Percentiles rank a stretch among this genome's conserved stretches.
These are phyloP conservation scores for Chaetomium fimeti DNA, from an alignment of 495 filamentous ascomycete genomes.

Conservation along the genomic window DNA sequence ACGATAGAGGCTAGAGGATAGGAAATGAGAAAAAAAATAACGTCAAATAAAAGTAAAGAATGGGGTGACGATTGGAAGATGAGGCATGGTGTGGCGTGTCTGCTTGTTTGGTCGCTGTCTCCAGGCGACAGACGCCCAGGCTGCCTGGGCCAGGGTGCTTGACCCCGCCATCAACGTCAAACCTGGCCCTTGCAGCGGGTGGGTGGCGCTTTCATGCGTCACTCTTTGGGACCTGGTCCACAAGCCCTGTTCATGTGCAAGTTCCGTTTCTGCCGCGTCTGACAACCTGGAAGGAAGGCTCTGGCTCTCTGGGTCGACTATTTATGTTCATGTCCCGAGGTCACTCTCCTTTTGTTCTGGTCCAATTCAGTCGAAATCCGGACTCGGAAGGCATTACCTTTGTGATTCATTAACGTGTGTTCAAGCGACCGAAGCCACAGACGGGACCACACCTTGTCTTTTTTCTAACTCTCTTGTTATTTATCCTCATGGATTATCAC, in stretches of 20 bases:
- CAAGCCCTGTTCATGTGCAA: not conserved
- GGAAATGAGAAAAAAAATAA: no score
- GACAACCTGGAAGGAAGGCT: no score
- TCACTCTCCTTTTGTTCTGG: not conserved
- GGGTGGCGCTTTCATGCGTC: slow-evolving; percentile 11
- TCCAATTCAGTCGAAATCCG: not conserved
- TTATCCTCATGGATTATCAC: slow-evolving; percentile 15
- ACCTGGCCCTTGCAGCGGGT: not conserved
- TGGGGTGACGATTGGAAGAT: no score
- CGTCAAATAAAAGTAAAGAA: no score
- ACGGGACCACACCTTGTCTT: not conserved
- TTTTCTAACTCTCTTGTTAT: not conserved
- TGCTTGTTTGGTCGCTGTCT: not conserved
- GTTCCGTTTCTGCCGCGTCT: no score
- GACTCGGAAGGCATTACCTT: not conserved
- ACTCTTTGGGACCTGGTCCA: not conserved
- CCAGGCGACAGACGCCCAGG: not conserved
- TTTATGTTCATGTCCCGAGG: not conserved
- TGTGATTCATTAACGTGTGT: not conserved
- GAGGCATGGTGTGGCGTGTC: not conserved
- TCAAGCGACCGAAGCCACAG: not conserved
- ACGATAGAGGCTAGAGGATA: no score
- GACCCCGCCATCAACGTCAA: slow-evolving; percentile 5
- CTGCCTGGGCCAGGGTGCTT: not conserved
- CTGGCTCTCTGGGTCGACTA: not conserved